Evolutionary conservation across 768 basidiomycete genomes (phyloP), one percentile per base, ranked within the genome.

Genomic region (Macrocybe gigantea): DNA sequence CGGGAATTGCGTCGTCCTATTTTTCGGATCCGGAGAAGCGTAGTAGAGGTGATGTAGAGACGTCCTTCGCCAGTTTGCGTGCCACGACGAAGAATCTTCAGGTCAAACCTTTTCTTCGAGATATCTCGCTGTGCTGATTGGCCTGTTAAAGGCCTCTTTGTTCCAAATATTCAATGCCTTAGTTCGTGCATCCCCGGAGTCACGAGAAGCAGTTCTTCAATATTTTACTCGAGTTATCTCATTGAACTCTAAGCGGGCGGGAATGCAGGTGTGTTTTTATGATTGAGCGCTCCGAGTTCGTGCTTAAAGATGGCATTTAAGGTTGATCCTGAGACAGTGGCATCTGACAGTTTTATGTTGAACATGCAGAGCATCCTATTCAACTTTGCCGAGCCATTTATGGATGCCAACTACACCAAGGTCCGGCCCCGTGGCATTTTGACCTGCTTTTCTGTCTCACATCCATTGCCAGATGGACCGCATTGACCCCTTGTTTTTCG

Each of bases 341-440:
- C 93, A 1, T 83, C 83, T 1, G 95, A 99, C 60, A 84, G 88
- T 48, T 97, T 93, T 63, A 88, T 99, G 85, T 75, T 89, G 50
- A 98, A 97, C 56, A 59, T 94, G 32, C 88, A 94, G 55, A 75
- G 74, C n/a, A 69, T 96, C 10, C 65, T 98, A 15, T 73, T 93
- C 41, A 79, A 83, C 10, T 87, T 99, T 57, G 85, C 92, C 30
- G 91, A 94, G 55, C 95, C 95, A 0, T 95, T 97, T 58, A 91
- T 98, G 75, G 95, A 98, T 62, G 83, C 88, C 1, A 80, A 76
- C 46, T 97, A 85, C 56, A 80, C 85, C 38, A 98, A 96, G 78
- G 93, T 88, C 22, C 22, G 22, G 22, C 22, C 22, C 22, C 22
- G 49, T 29, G 44, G 1, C 22, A 30, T 32, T 13, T 7, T n/a